A percentile compares a stretch with the other conserved stretches of the same genome.
Evolutionary conservation across 306 rosid species (phyloP).

Genomic region (Medicago ruthenica): DNA sequence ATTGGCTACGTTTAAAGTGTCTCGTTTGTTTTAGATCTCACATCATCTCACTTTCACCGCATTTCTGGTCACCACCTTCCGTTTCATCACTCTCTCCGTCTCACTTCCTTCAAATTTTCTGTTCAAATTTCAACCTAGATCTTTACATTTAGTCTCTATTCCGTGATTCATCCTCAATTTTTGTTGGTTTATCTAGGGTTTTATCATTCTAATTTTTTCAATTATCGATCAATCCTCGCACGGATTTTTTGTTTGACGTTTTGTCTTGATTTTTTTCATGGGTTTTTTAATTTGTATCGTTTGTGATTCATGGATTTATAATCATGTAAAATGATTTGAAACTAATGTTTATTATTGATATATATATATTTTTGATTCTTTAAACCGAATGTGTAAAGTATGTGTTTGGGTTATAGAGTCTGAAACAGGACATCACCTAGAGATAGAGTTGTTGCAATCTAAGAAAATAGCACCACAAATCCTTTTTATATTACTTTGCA

Average conservation of each 20-base stretch:
- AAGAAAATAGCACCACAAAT: too few species aligned
- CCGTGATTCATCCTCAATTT: not conserved
- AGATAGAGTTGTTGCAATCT: too few species aligned
- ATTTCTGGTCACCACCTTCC: conserved; percentile 18
- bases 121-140: conserved; percentile 31
- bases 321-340: not conserved
- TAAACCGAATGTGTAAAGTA: too few species aligned
- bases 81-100: conserved; percentile 2
- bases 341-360: too few species aligned
- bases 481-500: too few species aligned
- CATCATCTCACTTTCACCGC: not conserved
- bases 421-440: too few species aligned
- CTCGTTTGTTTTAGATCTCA: not conserved
- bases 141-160: not conserved
- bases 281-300: not conserved
- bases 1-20: not conserved
- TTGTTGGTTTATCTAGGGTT: not conserved
- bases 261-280: not conserved
- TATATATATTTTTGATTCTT: too few species aligned
- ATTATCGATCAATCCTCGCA: not conserved
- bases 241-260: not conserved
- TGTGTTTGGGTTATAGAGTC: too few species aligned
- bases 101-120: not conserved
- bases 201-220: too few species aligned
- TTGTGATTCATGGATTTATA: not conserved